Percentiles rank a stretch among this genome's conserved stretches.
Conservation (phyloP, 768 basidiomycete species). For the Psilocybe cyanescens region DNA sequence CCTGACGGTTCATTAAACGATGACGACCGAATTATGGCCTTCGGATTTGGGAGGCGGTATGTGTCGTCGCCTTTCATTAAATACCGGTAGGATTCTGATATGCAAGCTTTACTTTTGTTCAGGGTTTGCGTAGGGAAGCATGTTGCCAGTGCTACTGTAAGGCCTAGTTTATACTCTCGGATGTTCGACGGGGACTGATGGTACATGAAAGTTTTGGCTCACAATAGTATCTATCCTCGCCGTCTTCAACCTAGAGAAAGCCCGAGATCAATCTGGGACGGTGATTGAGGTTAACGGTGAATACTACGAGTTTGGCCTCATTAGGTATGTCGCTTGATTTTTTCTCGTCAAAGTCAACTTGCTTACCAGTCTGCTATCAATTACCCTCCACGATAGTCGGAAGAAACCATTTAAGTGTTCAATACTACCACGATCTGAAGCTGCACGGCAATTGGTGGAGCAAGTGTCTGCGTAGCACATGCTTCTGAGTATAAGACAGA, state of each 20-base stretch:
- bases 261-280: neutral
- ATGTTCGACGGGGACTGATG: neutral
- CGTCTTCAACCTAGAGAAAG: neutral
- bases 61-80: neutral
- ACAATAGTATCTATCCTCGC: neutral
- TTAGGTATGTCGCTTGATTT: neutral
- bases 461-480: neutral
- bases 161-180: neutral
- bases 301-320: neutral
- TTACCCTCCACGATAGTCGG: neutral
- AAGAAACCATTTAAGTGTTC: neutral
- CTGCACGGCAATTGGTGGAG: neutral
- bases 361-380: no score
- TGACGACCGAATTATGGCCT: conserved; percentile 37
- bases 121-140: neutral
- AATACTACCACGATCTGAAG: neutral
- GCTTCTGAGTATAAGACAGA: no score
- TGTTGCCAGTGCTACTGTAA: neutral
- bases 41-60: conserved; percentile 37
- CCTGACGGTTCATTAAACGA: conserved; percentile 39
- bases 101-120: neutral
- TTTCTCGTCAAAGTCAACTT: neutral
- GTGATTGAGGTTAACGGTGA: neutral
- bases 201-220: neutral
- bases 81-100: neutral